Evolutionary conservation across 2,329 filamentous ascomycete genomes (phyloP), one percentile per base, ranked within the genome.

Genomic region (Trichoderma sp.): DNA sequence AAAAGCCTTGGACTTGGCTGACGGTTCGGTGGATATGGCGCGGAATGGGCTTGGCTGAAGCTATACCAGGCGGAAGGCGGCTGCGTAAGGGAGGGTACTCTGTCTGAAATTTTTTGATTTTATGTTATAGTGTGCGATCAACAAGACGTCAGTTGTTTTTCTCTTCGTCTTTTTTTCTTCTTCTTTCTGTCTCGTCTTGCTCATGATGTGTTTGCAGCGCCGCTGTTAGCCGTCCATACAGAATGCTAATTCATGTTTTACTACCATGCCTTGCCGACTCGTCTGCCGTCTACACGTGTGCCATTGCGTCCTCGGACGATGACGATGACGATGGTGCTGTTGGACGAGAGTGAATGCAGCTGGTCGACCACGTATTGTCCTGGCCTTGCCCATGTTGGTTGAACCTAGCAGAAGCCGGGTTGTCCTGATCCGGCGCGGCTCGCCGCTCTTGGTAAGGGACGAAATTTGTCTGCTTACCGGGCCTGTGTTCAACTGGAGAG

Each of bases 391-490:
- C 60, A 62, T 60, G 33, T 66, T 66, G 60, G 45, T 45, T 45
- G 31, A 31, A 16, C 63, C 63, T 60, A 63, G n/a, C 33, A 29
- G 21, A 27, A n/a, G 29, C 53, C 41, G 63, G 38, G 45, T 59
- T 66, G 41, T 24, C 69, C 69, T 64, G 60, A 73, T 73, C 27
- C 69, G 60, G 69, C n/a, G 69, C 53, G 38, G 69, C 69, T 65
- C 69, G 69, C 69, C 60, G 69, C n/a, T 73, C 69, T 38, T 35
- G 69, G 69, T 64, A 73, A 73, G 60, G 69, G 41, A 64, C 31
- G 45, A 12, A 50, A 64, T 64, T 53, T 73, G 35, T 63, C 56
- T 64, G 69, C 69, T 73, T 73, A 73, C 69, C 38, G 24, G 21
- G 12, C 18, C n/a, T 27, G n/a, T 35, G 8, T 65, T 50, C 27